Conservation (phyloP, 1,284 basidiomycete species). For the Ustilago vetiveriae region DNA sequence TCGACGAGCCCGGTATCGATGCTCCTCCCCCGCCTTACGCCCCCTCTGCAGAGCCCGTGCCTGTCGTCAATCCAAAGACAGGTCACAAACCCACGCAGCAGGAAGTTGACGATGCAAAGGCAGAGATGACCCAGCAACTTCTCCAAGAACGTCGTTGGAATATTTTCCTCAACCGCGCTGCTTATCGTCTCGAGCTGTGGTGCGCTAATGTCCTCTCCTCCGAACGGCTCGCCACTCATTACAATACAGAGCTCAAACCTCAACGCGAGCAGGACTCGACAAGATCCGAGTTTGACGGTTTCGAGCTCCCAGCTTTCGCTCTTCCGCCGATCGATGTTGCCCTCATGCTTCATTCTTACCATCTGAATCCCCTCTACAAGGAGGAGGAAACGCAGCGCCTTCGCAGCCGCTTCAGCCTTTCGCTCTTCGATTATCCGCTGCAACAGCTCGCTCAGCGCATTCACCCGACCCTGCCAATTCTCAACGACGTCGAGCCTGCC, state of each 20-base stretch:
- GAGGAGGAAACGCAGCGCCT: slow-evolving; percentile 34
- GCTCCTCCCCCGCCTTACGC: slow-evolving; percentile 44
- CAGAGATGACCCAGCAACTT: slow-evolving; percentile 26
- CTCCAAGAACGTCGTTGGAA: slow-evolving; percentile 37
- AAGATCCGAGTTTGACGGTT: neutral
- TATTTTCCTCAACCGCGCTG: slow-evolving; percentile 49
- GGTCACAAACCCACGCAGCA: slow-evolving; percentile 16
- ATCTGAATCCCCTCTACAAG: slow-evolving; percentile 42
- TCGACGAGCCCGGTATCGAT: slow-evolving; percentile 39
- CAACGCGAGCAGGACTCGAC: neutral
- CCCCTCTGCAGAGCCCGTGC: slow-evolving; percentile 24
- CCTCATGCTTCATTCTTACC: slow-evolving; percentile 53
- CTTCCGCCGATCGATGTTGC: slow-evolving; percentile 56
- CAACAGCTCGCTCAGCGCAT: slow-evolving; percentile 24
- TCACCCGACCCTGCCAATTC: slow-evolving; percentile 34
- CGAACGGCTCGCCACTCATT: slow-evolving; percentile 8
- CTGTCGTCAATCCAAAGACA: slow-evolving; percentile 11
- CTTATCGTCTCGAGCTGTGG: slow-evolving; percentile 51
- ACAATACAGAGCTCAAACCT: neutral
- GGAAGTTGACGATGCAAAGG: slow-evolving; percentile 21
- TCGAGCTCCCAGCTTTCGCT: slow-evolving; percentile 27
- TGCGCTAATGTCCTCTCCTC: slow-evolving; percentile 32
- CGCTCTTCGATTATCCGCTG: slow-evolving; percentile 33
- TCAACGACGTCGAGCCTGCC: slow-evolving; percentile 29
- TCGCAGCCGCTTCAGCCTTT: slow-evolving; percentile 12